Percentiles rank a stretch among this genome's conserved stretches.
Evolutionary conservation across 2,329 filamentous ascomycete genomes (phyloP).

Genomic region (Pseudogymnoascus sp.): DNA sequence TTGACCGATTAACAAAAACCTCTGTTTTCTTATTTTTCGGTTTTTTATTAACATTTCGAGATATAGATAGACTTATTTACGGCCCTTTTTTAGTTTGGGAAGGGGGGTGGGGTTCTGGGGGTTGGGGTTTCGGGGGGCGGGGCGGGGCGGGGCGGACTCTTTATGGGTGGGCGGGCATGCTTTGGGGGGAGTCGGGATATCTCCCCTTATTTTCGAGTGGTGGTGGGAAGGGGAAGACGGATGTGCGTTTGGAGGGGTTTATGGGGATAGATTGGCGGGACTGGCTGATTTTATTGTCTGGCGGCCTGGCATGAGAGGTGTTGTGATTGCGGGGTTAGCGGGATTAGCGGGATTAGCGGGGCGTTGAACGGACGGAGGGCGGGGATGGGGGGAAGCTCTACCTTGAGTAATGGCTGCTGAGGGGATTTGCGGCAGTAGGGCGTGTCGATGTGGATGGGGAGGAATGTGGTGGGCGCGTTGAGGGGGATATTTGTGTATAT

Average conservation of each 20-base stretch:
- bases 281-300: not conserved
- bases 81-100: not conserved
- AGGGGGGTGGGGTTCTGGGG: not conserved
- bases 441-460: not conserved
- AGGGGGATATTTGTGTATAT: not conserved
- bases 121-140: not conserved
- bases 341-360: not conserved
- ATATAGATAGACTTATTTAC: not conserved
- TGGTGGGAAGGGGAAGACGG: not conserved
- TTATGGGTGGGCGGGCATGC: not conserved
- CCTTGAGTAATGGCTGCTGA: not conserved
- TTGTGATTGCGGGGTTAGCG: not conserved
- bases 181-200: not conserved
- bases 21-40: not conserved
- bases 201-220: not conserved
- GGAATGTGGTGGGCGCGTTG: no score
- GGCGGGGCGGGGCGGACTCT: no score
- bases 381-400: not conserved
- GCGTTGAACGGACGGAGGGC: not conserved
- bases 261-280: not conserved
- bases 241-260: not conserved
- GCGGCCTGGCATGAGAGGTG: not conserved
- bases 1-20: not conserved
- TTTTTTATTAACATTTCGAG: not conserved
- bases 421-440: no score